These are phyloP conservation scores for Hypocreales sp. DNA, from an alignment of 2,329 filamentous ascomycete species.

Conservation along the genomic window DNA sequence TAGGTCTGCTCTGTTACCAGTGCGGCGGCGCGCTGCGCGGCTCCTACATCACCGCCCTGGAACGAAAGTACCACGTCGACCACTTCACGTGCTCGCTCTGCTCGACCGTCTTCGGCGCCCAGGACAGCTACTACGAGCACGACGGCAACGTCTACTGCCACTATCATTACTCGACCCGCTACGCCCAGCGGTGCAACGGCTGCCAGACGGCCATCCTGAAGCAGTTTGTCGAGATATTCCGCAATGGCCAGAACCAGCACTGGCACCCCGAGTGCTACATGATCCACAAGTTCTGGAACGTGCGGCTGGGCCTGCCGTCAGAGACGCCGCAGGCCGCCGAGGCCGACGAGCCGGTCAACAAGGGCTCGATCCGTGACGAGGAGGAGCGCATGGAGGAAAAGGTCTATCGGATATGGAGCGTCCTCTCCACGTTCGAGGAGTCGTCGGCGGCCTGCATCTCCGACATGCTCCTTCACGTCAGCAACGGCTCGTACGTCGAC, in stretches of 20 bases:
- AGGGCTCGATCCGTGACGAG: slow-evolving; percentile 62
- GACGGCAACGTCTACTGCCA: slow-evolving; percentile 95
- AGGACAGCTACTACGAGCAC: slow-evolving; percentile 98
- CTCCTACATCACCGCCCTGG: slow-evolving; percentile 94
- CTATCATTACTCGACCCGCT: slow-evolving; percentile 96
- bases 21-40: slow-evolving; percentile 87
- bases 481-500: slow-evolving; percentile 91
- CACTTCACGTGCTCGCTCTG: slow-evolving; percentile 98
- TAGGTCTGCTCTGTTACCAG: slow-evolving; percentile 80
- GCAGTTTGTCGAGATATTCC: slow-evolving; percentile 97
- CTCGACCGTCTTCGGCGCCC: slow-evolving; percentile 92
- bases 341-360: slow-evolving; percentile 40
- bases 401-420: slow-evolving; percentile 96
- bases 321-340: slow-evolving; percentile 28
- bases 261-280: slow-evolving; percentile 99
- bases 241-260: slow-evolving; percentile 95
- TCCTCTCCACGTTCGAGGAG: slow-evolving; percentile 91
- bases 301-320: slow-evolving; percentile 56
- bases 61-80: slow-evolving; percentile 97
- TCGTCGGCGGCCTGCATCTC: slow-evolving; percentile 96
- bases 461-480: slow-evolving; percentile 96
- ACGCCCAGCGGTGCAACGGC: slow-evolving; percentile 89
- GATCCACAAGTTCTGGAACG: slow-evolving; percentile 99
- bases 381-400: slow-evolving; percentile 97
- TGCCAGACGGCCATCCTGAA: slow-evolving; percentile 96